Evolutionary conservation across 768 basidiomycete genomes (phyloP), one percentile per base, ranked within the genome.

Genomic region (Plicaturopsis crispa): DNA sequence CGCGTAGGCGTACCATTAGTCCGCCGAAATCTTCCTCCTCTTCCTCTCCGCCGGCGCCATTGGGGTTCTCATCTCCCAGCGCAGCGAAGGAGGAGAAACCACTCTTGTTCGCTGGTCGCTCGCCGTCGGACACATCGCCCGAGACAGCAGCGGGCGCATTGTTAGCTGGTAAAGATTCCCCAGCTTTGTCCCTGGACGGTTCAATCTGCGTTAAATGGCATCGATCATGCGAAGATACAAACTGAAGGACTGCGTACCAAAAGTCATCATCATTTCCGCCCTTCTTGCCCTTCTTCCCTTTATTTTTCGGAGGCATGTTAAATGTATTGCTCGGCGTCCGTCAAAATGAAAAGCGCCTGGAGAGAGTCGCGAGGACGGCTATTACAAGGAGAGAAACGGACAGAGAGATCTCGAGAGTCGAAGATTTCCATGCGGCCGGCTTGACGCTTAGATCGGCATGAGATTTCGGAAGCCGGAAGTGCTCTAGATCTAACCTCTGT

Each of bases 271-370:
- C 89, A 48, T 83, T 79, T 31, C 67, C 68, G 31, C 67, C 68
- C 50, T 78, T 83, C 66, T 91, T 91, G 21, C 72, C 78, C 53
- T 91, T 93, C 69, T 93, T 94, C 47, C 83, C 90, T 55, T 89
- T 89, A 55, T 68, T 72, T 57, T 74, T 76, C 21, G 72, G 73
- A 32, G 73, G 50, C 73, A 76, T 76, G 21, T 28, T 28, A n/a
- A n/a, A n/a, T n/a, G n/a, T n/a, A n/a, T n/a, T n/a, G n/a, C n/a
- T n/a, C n/a, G n/a, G n/a, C n/a, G n/a, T n/a, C n/a, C n/a, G n/a
- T n/a, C n/a, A n/a, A n/a, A n/a, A n/a, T n/a, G n/a, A n/a, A n/a
- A n/a, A n/a, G n/a, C n/a, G n/a, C n/a, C n/a, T n/a, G n/a, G n/a
- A n/a, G n/a, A n/a, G n/a, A n/a, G n/a, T n/a, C n/a, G n/a, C n/a